A percentile compares a stretch with the other conserved stretches of the same genome.
phyloP scores from a whole-genome alignment of 495 filamentous ascomycete genomes.

The Aspergillus biplanus region DNA sequence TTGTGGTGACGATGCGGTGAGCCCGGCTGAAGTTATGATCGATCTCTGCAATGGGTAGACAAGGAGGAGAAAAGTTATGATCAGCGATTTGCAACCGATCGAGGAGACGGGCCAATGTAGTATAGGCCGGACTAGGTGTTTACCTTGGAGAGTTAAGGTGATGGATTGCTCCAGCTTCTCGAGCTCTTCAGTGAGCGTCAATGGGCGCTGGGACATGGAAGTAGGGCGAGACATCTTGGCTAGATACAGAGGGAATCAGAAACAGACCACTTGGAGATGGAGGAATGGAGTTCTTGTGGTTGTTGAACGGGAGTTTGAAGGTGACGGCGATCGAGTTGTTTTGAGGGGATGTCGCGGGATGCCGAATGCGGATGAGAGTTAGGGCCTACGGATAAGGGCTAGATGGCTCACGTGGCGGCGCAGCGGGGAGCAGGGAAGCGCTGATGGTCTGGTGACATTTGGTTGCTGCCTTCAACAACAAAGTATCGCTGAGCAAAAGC shows the following conservation, averaged over 20 bases:
- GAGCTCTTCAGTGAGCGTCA: slow-evolving; percentile 90
- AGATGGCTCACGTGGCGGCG: slow-evolving; percentile 34
- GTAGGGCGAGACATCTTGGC: slow-evolving; percentile 54
- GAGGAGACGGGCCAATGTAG: not conserved
- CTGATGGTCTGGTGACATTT: slow-evolving; percentile 5
- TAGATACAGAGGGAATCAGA: not conserved
- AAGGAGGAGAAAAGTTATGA: not conserved
- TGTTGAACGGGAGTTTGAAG: not conserved
- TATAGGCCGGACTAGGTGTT: slow-evolving; percentile 18
- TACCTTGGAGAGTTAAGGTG: slow-evolving; percentile 92
- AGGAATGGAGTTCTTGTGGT: not conserved
- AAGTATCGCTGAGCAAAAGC: not conserved
- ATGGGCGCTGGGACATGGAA: slow-evolving; percentile 60
- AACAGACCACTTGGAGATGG: not conserved
- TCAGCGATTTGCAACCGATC: not conserved
- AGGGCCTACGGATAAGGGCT: slow-evolving; percentile 48
- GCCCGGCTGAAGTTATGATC: slow-evolving; percentile 97
- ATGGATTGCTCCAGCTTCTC: slow-evolving; percentile 97
- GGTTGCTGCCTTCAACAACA: slow-evolving; percentile 17
- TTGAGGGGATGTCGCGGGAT: slow-evolving; percentile 33
- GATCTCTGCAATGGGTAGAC: slow-evolving; percentile 67
- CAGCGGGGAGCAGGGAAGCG: slow-evolving; percentile 17
- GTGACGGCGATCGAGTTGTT: slow-evolving; percentile 4
- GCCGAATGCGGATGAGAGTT: slow-evolving; percentile 37
- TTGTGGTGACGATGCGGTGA: slow-evolving; percentile 93